phyloP scores from a whole-genome alignment of 352 stramenopile species.

The Phytopythium mirpurense region DNA sequence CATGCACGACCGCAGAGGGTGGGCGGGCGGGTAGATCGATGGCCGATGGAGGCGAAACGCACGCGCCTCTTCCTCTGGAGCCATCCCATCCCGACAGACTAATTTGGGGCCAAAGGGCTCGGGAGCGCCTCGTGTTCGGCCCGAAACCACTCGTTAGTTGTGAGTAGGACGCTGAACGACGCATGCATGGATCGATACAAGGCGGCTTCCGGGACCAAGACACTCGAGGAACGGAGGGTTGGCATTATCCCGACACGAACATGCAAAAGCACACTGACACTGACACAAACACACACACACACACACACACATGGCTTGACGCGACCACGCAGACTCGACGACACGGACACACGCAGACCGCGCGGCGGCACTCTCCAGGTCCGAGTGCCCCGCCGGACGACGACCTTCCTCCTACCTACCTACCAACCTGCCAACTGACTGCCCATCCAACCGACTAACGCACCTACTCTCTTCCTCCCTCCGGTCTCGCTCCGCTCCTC shows the following conservation, averaged over 20 bases:
- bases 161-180: neutral
- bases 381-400: neutral
- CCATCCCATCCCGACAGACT: too few species aligned
- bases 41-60: conserved; percentile 4
- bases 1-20: neutral
- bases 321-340: too few species aligned
- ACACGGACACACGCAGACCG: neutral
- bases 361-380: neutral
- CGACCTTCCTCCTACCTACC: neutral
- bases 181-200: too few species aligned
- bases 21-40: neutral
- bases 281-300: neutral
- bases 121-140: too few species aligned
- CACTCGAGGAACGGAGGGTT: too few species aligned
- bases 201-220: too few species aligned
- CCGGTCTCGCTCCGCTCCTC: neutral
- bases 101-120: neutral
- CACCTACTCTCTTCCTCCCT: too few species aligned
- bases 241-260: conserved; percentile 3
- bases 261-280: neutral
- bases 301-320: neutral
- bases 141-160: neutral
- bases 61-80: conserved; percentile 1
- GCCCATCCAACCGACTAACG: too few species aligned
- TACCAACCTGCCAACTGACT: too few species aligned